Evolutionary conservation across 176 grass and related monocot genomes (phyloP).

Genomic region (Echinochloa phyllopogon): DNA sequence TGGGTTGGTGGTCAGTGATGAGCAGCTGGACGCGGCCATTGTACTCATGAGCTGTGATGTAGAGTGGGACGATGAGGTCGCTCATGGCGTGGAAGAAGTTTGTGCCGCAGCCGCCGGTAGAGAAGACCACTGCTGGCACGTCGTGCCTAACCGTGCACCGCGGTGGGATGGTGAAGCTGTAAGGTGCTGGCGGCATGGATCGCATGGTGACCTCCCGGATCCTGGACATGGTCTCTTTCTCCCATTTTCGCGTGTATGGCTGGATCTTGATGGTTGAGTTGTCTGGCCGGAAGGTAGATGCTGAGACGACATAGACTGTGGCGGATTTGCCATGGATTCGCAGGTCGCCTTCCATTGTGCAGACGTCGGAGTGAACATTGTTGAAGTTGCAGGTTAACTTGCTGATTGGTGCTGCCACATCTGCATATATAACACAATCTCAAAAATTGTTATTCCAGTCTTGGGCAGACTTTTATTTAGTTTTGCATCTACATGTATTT

Average conservation of each 20-base stretch:
- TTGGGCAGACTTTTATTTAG: no score
- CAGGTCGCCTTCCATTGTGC: conserved; percentile 67
- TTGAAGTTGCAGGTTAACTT: conserved; percentile 60
- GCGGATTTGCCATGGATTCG: conserved; percentile 54
- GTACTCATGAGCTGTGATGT: conserved; percentile 54
- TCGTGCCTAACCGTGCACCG: conserved; percentile 47
- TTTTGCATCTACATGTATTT: neutral
- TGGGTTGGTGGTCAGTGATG: conserved; percentile 25
- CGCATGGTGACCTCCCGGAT: conserved; percentile 46
- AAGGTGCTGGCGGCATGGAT: neutral
- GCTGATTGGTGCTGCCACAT: neutral
- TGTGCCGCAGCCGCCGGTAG: conserved; percentile 47
- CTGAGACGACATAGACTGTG: conserved; percentile 47
- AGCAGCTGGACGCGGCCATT: conserved; percentile 54
- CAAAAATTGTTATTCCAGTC: no score
- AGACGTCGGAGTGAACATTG: conserved; percentile 39
- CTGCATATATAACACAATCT: neutral
- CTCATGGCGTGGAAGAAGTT: conserved; percentile 73
- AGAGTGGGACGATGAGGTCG: conserved; percentile 75
- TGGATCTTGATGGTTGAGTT: conserved; percentile 44
- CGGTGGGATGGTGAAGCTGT: neutral
- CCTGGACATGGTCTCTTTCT: conserved; percentile 32
- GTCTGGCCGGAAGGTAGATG: neutral
- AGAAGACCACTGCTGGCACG: conserved; percentile 68
- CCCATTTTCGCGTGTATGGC: conserved; percentile 67